Percentiles rank a stretch among this genome's conserved stretches.
These are phyloP conservation scores for Aspergillus phoenicis DNA, from an alignment of 2,329 filamentous ascomycete species.

Conservation along the genomic window DNA sequence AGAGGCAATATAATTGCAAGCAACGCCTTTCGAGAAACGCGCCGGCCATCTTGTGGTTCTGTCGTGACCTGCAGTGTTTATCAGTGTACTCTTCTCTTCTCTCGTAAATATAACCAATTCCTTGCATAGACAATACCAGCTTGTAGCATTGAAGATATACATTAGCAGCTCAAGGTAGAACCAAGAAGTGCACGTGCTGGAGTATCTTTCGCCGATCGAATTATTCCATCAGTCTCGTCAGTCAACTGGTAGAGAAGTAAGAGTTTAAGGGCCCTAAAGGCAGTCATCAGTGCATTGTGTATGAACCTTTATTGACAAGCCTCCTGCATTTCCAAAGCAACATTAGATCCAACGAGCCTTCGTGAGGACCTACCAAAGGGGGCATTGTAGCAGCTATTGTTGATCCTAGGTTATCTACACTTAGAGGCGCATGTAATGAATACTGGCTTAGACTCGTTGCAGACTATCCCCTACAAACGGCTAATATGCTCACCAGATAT, in stretches of 20 bases:
- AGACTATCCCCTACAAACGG: neutral
- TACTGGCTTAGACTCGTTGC: constrained; percentile 18
- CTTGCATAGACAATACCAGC: neutral
- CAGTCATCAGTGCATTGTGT: constrained; percentile 12
- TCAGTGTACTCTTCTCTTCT: neutral
- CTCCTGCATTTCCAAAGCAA: constrained; percentile 17
- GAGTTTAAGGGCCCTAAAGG: constrained; percentile 5
- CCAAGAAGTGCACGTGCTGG: neutral
- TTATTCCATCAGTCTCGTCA: constrained; percentile 4
- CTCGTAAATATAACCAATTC: too few relatives aligned
- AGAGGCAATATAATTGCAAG: neutral
- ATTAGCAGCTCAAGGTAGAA: neutral
- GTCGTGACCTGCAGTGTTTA: neutral
- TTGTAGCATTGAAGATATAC: neutral
- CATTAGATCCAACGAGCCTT: constrained; percentile 8
- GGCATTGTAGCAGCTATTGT: constrained; percentile 16
- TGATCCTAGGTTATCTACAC: constrained; percentile 27
- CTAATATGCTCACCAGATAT: constrained; percentile 25
- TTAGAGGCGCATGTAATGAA: constrained; percentile 21
- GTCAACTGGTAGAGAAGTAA: constrained; percentile 5
- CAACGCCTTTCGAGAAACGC: neutral
- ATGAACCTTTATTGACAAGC: constrained; percentile 10
- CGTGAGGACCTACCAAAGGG: constrained; percentile 13
- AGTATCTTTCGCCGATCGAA: neutral
- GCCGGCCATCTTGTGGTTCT: too few relatives aligned